phyloP scores from a whole-genome alignment of 805 yeast species.

The Saccharomycopsis olivae region DNA sequence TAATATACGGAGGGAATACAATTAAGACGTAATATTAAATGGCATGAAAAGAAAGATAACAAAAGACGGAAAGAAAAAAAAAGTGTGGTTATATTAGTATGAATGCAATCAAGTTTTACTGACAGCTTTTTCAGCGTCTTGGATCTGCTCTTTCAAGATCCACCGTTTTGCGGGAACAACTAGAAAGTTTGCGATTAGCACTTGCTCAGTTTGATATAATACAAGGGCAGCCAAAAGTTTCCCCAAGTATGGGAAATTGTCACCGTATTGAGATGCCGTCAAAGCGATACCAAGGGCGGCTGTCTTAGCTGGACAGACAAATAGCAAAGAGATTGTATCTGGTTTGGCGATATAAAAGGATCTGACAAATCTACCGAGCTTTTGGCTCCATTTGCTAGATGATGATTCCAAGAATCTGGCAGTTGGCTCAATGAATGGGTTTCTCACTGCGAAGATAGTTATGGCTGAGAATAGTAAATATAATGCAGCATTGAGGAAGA shows the following conservation, averaged over 20 bases:
- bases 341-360: constrained; percentile 63
- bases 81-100: too few relatives aligned
- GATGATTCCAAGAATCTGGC: constrained; percentile 6
- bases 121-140: neutral
- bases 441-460: constrained; percentile 28
- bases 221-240: constrained; percentile 72
- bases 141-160: constrained; percentile 29
- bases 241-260: constrained; percentile 50
- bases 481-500: constrained; percentile 74
- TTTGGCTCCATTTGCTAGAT: neutral
- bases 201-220: constrained; percentile 80
- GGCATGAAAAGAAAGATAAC: too few relatives aligned
- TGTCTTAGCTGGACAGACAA: constrained; percentile 89
- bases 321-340: constrained; percentile 71
- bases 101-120: neutral
- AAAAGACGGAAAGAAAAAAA: too few relatives aligned
- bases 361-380: constrained; percentile 26
- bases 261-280: constrained; percentile 71
- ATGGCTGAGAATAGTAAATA: constrained; percentile 66
- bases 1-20: neutral
- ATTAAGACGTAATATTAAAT: too few relatives aligned
- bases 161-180: constrained; percentile 60
- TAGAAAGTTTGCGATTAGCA: constrained; percentile 65
- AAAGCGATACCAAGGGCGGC: constrained; percentile 87
- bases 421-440: constrained; percentile 35